Base-by-base conservation (phyloP, 2,329 filamentous ascomycete genomes). In the Penicillium palitans region DNA sequence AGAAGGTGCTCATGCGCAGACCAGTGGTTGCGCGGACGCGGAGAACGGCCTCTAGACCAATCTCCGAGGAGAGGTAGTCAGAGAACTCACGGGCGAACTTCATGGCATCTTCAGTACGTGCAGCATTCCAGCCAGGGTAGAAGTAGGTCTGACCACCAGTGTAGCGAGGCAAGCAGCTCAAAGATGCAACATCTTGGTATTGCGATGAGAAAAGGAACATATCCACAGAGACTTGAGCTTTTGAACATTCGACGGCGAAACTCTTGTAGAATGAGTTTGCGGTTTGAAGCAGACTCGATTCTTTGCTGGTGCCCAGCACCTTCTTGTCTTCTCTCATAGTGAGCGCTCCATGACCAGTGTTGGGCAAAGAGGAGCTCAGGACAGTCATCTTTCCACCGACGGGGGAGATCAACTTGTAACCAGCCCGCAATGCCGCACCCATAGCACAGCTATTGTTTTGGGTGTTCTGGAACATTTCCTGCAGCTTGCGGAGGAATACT, bases 81-180 rank as follows among this genome's bases (percentile, higher is more conserved):
- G 92, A 96, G 72, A 99, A 96, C 74, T 99, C 95, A 17, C 90
- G 90, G 4, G 93, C 95, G 72, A 98, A 98, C 76, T 98, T 99
- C 78, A 98, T 93, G 15, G 95, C 95, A 74, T 99, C 95, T 73
- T 99, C 95, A 25, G 87, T 89, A 62, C 95, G 86, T 29, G 91
- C 93, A 19, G 93, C 95, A 69, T 96, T 96, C 93, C 95, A 99
- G 25, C 91, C 93, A 15, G 95, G 95, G 72, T 99, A 99, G 80
- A 97, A 98, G 82, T 93, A 98, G 1, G 95, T 99, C 74, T 98
- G 95, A 24, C 95, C 95, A 74, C 93, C 95, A 25, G 95, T 98
- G 74, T 98, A 99, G 68, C 95, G 84, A 47, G 95, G 95, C 49
- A 99, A 82, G 75, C 97, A 97, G 81, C 92, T 96, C 54, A 99